phyloP scores from a whole-genome alignment of 306 rosid genomes.

The Quercus berberidifolia region DNA sequence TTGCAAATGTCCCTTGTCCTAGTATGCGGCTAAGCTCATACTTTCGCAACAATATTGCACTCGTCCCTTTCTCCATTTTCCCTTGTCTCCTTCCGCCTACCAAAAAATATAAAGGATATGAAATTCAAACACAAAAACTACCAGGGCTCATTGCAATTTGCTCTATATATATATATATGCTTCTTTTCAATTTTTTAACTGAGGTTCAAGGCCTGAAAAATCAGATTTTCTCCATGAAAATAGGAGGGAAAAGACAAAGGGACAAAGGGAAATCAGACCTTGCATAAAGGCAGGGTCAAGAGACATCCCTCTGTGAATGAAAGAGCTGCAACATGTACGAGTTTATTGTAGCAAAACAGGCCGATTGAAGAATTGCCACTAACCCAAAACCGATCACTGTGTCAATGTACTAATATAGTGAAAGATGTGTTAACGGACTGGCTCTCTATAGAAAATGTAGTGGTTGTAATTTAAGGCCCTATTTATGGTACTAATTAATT shows the following conservation, averaged over 20 bases:
- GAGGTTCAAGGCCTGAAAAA: not conserved
- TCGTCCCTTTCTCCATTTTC: constrained; percentile 15
- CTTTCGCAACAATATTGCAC: constrained; percentile 36
- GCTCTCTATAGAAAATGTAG: not conserved
- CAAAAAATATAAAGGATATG: not conserved
- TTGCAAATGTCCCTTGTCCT: constrained; percentile 61
- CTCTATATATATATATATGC: not conserved
- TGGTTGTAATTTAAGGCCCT: not conserved
- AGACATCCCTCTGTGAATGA: not conserved
- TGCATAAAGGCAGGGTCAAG: constrained; percentile 16
- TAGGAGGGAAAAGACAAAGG: not conserved
- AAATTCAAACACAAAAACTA: not conserved
- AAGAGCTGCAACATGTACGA: not conserved
- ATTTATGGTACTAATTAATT: not conserved
- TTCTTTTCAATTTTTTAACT: not conserved
- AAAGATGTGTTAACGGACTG: not conserved
- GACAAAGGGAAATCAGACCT: constrained; percentile 11
- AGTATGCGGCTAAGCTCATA: constrained; percentile 54
- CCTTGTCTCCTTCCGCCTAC: not conserved
- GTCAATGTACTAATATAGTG: constrained; percentile 10
- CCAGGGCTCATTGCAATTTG: not conserved
- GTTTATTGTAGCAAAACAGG: not conserved
- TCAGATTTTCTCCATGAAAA: not conserved
- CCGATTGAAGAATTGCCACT: not conserved
- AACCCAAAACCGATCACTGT: not conserved